Percentiles rank a stretch among this genome's conserved stretches.
phyloP scores from a whole-genome alignment of 371 early-diverging fungal species.

The Mortierella polycephala region DNA sequence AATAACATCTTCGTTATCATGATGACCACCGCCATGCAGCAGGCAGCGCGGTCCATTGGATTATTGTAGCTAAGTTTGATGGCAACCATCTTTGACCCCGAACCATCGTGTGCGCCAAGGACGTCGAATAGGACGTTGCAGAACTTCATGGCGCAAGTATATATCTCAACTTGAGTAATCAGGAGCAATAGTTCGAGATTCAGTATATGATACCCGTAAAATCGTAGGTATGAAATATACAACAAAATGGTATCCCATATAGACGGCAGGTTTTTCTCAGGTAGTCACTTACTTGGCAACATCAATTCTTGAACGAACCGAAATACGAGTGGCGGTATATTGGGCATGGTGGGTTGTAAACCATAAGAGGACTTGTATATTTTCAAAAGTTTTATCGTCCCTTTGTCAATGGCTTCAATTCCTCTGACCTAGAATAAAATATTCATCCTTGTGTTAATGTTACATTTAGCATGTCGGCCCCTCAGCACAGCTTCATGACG shows the following conservation, averaged over 20 bases:
- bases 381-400: background rate
- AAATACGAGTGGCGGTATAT: constrained; percentile 22
- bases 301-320: constrained; percentile 47
- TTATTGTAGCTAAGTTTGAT: background rate
- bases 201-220: too few species aligned
- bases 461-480: too few species aligned
- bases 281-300: constrained; percentile 34
- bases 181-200: background rate
- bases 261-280: background rate
- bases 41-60: background rate
- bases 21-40: constrained; percentile 30
- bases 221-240: background rate
- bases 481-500: too few species aligned
- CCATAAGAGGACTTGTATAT: background rate
- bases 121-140: background rate
- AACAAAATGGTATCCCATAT: background rate
- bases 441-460: too few species aligned
- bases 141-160: constrained; percentile 27
- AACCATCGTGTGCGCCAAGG: background rate
- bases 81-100: background rate
- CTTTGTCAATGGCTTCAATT: background rate
- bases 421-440: background rate
- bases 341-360: constrained; percentile 2
- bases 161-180: constrained; percentile 26
- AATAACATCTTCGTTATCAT: constrained; percentile 37